Percentiles rank a stretch among this genome's conserved stretches.
Evolutionary conservation across 768 basidiomycete species (phyloP).

Genomic region (Leccinum fibrillosum): DNA sequence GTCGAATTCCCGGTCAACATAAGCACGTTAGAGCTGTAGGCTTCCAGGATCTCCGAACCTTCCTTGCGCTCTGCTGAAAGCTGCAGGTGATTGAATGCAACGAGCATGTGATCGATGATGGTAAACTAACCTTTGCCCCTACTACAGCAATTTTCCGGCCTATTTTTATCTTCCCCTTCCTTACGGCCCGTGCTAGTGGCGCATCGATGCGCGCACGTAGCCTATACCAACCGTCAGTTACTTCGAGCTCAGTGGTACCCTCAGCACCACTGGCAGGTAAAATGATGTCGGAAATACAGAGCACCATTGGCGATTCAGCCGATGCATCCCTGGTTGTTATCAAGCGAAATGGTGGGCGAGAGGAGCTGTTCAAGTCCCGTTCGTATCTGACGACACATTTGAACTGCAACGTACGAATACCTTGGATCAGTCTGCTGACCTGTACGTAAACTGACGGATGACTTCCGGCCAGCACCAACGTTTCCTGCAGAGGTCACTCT

Average conservation of each 20-base stretch:
- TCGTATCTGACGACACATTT: slow-evolving; percentile 64
- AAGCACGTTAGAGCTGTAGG: slow-evolving; percentile 64
- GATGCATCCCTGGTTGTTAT: slow-evolving; percentile 84
- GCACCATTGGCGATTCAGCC: slow-evolving; percentile 73
- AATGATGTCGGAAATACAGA: slow-evolving; percentile 75
- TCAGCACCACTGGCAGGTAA: slow-evolving; percentile 43
- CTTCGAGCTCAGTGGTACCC: slow-evolving; percentile 62
- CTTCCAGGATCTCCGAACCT: slow-evolving; percentile 78
- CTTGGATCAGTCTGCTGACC: slow-evolving; percentile 45
- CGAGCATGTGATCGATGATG: neutral
- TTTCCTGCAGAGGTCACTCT: slow-evolving; percentile 41
- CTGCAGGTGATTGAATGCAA: slow-evolving; percentile 34
- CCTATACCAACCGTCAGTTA: slow-evolving; percentile 98
- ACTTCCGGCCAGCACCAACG: slow-evolving; percentile 86
- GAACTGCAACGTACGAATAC: neutral
- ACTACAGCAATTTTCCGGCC: slow-evolving; percentile 83
- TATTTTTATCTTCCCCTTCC: slow-evolving; percentile 59
- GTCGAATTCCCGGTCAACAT: slow-evolving; percentile 81
- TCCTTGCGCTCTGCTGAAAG: slow-evolving; percentile 70
- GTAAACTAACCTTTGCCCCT: slow-evolving; percentile 67
- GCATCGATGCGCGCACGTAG: slow-evolving; percentile 74
- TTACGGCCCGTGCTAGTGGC: slow-evolving; percentile 67
- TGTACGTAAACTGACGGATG: slow-evolving; percentile 78
- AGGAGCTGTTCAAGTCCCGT: slow-evolving; percentile 73
- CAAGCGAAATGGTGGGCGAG: slow-evolving; percentile 77